These are phyloP conservation scores for Tetradesmus lagerheimii DNA, from an alignment of 139 green algal species.

Conservation along the genomic window DNA sequence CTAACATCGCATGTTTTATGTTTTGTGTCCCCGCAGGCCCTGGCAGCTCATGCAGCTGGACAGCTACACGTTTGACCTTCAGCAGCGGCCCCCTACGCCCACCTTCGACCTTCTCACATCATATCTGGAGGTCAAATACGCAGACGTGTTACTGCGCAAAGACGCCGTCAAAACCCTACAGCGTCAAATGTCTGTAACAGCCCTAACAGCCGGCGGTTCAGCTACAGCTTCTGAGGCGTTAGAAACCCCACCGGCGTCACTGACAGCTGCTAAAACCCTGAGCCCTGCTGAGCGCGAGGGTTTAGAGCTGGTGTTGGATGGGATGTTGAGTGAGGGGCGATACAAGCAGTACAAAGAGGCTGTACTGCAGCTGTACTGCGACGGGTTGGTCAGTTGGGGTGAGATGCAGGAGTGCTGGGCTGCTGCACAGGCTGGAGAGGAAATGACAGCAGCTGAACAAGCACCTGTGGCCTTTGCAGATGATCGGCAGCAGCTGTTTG, in stretches of 20 bases:
- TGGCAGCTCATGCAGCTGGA: constrained; percentile 16
- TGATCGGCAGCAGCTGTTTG: constrained; percentile 24
- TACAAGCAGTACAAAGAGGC: constrained; percentile 29
- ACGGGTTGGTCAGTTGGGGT: constrained; percentile 34
- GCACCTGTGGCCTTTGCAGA: constrained; percentile 6
- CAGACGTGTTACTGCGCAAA: constrained; percentile 44
- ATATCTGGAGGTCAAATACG: constrained; percentile 54
- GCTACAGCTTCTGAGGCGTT: not conserved
- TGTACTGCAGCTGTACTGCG: constrained; percentile 32
- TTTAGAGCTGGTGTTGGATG: not conserved
- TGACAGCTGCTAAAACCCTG: constrained; percentile 5
- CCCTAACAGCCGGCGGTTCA: not conserved
- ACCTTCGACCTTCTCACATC: constrained; percentile 45
- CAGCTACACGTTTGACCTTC: constrained; percentile 40
- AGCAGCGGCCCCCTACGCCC: constrained; percentile 38
- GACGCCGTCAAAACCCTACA: constrained; percentile 42
- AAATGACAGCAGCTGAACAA: not conserved
- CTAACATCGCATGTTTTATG: not conserved
- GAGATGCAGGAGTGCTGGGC: constrained; percentile 44
- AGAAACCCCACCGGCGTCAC: constrained; percentile 1
- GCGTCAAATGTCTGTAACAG: not conserved
- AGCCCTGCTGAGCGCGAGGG: constrained; percentile 18
- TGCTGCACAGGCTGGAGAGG: constrained; percentile 31
- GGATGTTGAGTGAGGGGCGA: not conserved
- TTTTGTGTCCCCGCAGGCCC: not conserved